These are phyloP conservation scores for Rhizopus sp. DNA, from an alignment of 371 early-diverging fungal genomes.

Conservation along the genomic window DNA sequence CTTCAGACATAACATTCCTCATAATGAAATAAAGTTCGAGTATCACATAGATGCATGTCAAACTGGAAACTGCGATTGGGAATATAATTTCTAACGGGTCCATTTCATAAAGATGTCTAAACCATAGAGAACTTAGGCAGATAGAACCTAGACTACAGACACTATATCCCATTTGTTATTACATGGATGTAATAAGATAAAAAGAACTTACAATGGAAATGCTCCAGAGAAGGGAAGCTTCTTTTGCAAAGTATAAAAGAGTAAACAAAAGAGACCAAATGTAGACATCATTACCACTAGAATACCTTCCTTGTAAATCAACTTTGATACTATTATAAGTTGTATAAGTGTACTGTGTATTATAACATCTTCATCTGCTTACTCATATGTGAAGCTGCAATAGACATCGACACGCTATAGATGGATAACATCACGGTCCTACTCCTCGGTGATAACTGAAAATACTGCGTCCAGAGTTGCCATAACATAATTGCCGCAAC, in stretches of 20 bases:
- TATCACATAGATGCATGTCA: constrained; percentile 38
- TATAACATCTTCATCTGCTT: not conserved
- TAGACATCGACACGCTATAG: constrained; percentile 6
- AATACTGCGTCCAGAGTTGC: constrained; percentile 23
- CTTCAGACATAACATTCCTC: constrained; percentile 38
- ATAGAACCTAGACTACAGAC: constrained; percentile 23
- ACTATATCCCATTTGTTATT: constrained; percentile 11
- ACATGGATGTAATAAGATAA: not conserved
- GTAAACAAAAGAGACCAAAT: constrained; percentile 15
- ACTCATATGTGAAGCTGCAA: constrained; percentile 18
- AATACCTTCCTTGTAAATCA: constrained; percentile 20
- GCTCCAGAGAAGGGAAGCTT: constrained; percentile 22
- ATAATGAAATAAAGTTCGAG: constrained; percentile 47
- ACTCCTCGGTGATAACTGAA: constrained; percentile 10
- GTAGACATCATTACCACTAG: constrained; percentile 21
- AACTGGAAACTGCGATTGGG: constrained; percentile 32
- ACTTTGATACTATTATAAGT: constrained; percentile 19
- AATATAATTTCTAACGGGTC: constrained; percentile 34
- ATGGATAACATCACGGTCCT: constrained; percentile 5
- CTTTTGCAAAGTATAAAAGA: constrained; percentile 21
- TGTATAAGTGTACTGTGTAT: not conserved
- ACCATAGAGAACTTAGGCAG: constrained; percentile 18
- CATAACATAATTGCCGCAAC: constrained; percentile 15
- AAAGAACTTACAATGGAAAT: constrained; percentile 30
- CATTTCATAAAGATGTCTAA: constrained; percentile 23